phyloP scores from a whole-genome alignment of 371 early-diverging fungal genomes.

The Umbelopsis sp. region DNA sequence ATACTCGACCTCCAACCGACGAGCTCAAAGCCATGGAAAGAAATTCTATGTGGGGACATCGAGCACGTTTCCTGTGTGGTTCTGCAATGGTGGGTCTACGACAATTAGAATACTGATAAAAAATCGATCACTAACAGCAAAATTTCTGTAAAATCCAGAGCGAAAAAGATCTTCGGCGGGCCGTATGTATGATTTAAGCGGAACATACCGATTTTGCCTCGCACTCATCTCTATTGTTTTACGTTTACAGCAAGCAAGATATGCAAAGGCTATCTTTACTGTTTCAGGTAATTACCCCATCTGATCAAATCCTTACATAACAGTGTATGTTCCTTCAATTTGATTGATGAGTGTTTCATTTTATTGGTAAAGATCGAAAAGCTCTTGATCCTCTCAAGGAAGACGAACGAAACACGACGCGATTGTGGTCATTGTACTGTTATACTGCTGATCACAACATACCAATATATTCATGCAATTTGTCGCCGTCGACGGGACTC shows the following conservation, averaged over 20 bases:
- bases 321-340: neutral
- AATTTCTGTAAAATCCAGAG: conserved; percentile 23
- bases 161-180: conserved; percentile 46
- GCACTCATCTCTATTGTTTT: neutral
- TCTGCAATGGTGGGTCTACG: conserved; percentile 38
- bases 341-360: too few species aligned
- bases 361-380: conserved; percentile 42
- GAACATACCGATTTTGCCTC: neutral
- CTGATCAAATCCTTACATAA: too few species aligned
- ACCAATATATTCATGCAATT: conserved; percentile 70
- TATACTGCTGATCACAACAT: conserved; percentile 51
- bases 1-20: conserved; percentile 51
- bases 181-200: conserved; percentile 31
- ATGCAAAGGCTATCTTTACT: conserved; percentile 54
- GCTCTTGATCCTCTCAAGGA: conserved; percentile 47
- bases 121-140: neutral
- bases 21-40: conserved; percentile 53
- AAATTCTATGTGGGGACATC: conserved; percentile 49
- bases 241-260: conserved; percentile 39
- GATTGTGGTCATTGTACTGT: conserved; percentile 69
- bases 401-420: conserved; percentile 62
- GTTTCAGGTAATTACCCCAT: conserved; percentile 41
- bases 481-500: conserved; percentile 68
- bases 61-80: conserved; percentile 50
- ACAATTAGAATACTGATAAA: neutral